Evolutionary conservation across 345 rosid genomes (phyloP).

Genomic region (Eucalyptus victrix): DNA sequence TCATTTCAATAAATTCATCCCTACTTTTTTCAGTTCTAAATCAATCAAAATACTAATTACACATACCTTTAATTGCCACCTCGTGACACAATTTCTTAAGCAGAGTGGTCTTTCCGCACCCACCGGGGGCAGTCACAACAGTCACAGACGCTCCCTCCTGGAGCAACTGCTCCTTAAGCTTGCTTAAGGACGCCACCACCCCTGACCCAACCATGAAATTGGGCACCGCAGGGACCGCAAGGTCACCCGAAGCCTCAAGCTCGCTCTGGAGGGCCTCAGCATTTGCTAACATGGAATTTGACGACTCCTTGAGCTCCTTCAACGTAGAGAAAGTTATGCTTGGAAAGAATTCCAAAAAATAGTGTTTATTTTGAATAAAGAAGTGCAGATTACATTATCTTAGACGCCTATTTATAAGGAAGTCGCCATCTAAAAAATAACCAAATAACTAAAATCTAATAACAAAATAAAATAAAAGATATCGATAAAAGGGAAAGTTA

Average conservation of each 20-base stretch:
- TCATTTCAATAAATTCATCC: background rate
- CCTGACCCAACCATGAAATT: background rate
- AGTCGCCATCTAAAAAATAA: no score
- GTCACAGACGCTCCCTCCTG: background rate
- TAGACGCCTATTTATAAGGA: no score
- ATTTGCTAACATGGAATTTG: background rate
- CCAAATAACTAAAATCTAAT: no score
- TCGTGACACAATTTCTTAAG: background rate
- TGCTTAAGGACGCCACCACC: background rate
- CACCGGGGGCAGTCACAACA: background rate
- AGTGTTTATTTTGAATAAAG: no score
- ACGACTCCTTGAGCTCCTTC: background rate
- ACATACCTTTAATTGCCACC: background rate
- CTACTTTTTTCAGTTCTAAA: background rate
- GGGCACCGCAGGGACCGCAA: background rate
- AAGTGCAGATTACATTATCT: no score
- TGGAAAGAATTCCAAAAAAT: no score
- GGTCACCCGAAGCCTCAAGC: background rate
- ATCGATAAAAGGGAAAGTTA: no score
- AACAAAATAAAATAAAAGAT: no score
- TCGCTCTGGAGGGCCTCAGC: background rate
- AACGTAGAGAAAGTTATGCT: no score
- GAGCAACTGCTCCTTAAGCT: background rate
- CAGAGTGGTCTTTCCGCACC: background rate
- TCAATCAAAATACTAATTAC: background rate